Base-by-base conservation (phyloP, 495 filamentous ascomycete species). In the Penicillium robsamsonii region DNA sequence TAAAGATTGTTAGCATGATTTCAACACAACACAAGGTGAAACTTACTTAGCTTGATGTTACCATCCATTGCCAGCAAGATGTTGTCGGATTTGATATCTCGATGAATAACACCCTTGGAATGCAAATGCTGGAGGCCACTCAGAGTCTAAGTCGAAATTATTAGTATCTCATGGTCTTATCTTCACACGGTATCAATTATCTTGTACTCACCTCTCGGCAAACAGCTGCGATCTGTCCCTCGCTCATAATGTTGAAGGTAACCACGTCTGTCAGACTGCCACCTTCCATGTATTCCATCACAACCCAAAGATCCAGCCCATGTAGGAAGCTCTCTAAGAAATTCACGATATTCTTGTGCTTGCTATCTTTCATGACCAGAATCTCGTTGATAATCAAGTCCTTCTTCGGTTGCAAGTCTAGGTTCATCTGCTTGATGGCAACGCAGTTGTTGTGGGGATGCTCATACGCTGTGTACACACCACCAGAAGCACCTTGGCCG, bases 221-320 rank as follows among this genome's bases (percentile, higher is more conserved):
- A 29, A 98, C 92, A 5, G 91, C 89, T 12, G 94, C 91, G 70
- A 98, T 98, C 73, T 98, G 94, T 9, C 88, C 89, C 69, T 98
- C 94, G 18, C 86, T 89, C 94, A 98, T 97, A 56, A 97, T 94
- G 71, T 98, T 98, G 73, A 94, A 97, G 11, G 93, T 97, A 37
- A 98, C 94, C 25, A 98, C 94, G 73, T 98, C 94, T 2, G 94
- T 98, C 70, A 98, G 74, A 75, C 91, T 96, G 33, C 94, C 94
- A 45, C 94, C 94, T 68, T 98, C 94, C 94, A 98, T 98, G 62
- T 91, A 98, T 70, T 98, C 94, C 94, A 98, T 98, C 27, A 97
- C 91, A 12, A 98, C 94, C 94, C 94, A 98, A 40, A 98, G 73
- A 68, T 98, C 94, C 18, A 93, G 85, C 4, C 83, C 81, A 37